Conservation (phyloP, 2,329 filamentous ascomycete species). For the Calonectria montana region DNA sequence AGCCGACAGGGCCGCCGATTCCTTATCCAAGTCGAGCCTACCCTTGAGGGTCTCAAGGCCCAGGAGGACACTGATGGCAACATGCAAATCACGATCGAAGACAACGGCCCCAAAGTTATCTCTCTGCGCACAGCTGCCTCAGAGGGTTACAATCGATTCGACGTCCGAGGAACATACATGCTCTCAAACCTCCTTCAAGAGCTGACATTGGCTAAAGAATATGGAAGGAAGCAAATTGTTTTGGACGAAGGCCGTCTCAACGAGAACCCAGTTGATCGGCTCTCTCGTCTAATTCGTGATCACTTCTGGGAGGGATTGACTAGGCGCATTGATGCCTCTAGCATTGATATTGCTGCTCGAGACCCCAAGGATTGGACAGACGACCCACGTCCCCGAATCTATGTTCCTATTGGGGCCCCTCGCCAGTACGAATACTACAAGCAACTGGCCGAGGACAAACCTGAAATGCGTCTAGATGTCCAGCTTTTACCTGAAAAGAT, state of each 20-base stretch:
- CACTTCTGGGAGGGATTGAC: slow-evolving; percentile 96
- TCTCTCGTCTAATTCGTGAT: slow-evolving; percentile 86
- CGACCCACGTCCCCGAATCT: slow-evolving; percentile 90
- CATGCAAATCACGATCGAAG: slow-evolving; percentile 97
- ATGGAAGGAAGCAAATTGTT: slow-evolving; percentile 88
- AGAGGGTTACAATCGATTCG: slow-evolving; percentile 86
- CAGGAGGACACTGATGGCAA: slow-evolving; percentile 95
- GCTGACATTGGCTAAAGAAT: slow-evolving; percentile 90
- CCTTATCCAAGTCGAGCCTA: slow-evolving; percentile 86
- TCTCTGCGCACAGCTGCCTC: slow-evolving; percentile 87
- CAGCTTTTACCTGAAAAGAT: slow-evolving; percentile 80
- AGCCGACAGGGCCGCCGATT: slow-evolving; percentile 78
- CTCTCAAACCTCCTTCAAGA: slow-evolving; percentile 96
- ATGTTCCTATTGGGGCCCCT: slow-evolving; percentile 85
- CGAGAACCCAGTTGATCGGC: slow-evolving; percentile 92
- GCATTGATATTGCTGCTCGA: slow-evolving; percentile 84
- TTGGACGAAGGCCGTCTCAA: slow-evolving; percentile 92
- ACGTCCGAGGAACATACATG: slow-evolving; percentile 96
- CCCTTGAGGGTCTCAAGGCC: slow-evolving; percentile 79
- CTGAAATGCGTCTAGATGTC: slow-evolving; percentile 90
- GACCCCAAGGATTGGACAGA: slow-evolving; percentile 97
- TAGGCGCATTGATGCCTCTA: slow-evolving; percentile 87
- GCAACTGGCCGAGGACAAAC: slow-evolving; percentile 79
- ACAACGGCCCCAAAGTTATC: slow-evolving; percentile 90
- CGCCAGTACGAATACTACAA: slow-evolving; percentile 93